Percentiles rank a stretch among this genome's conserved stretches.
phyloP scores from a whole-genome alignment of 768 basidiomycete genomes.

The Suillus subluteus region DNA sequence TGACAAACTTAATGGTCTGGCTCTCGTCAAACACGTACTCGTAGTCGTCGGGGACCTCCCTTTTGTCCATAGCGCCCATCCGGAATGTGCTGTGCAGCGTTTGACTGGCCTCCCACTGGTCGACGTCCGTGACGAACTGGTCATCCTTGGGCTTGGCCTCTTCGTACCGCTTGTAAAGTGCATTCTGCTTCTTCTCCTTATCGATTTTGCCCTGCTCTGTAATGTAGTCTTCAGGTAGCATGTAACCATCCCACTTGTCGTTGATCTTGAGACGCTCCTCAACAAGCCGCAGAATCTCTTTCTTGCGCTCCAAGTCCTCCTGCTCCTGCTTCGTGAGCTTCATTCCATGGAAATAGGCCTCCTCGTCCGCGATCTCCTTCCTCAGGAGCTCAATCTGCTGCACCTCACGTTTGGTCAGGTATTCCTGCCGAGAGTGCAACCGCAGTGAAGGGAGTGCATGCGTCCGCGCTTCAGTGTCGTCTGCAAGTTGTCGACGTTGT shows the following conservation, averaged over 20 bases:
- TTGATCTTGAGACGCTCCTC: constrained; percentile 94
- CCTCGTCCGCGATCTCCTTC: constrained; percentile 93
- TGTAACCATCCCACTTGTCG: constrained; percentile 95
- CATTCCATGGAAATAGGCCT: constrained; percentile 89
- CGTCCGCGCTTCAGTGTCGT: constrained; percentile 65
- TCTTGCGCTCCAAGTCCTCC: constrained; percentile 85
- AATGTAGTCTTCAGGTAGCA: constrained; percentile 96
- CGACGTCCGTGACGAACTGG: constrained; percentile 94
- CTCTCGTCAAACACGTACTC: constrained; percentile 99
- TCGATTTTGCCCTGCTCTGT: constrained; percentile 99
- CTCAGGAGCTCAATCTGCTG: constrained; percentile 94
- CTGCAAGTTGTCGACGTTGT: constrained; percentile 77
- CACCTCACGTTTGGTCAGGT: constrained; percentile 93
- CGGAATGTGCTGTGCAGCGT: constrained; percentile 87
- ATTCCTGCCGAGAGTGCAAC: constrained; percentile 90
- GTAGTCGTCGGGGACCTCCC: constrained; percentile 79
- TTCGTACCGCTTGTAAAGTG: constrained; percentile 92
- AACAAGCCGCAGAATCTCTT: constrained; percentile 87
- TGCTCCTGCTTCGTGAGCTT: constrained; percentile 84
- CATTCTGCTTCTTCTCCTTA: constrained; percentile 92
- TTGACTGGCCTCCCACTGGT: constrained; percentile 96
- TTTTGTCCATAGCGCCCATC: constrained; percentile 91
- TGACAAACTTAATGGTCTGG: constrained; percentile 94
- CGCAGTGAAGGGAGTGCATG: constrained; percentile 72
- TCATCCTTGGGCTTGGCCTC: constrained; percentile 91